These are phyloP conservation scores for Parasarocladium wereldwijsianum DNA, from an alignment of 2,329 filamentous ascomycete genomes.

Conservation along the genomic window DNA sequence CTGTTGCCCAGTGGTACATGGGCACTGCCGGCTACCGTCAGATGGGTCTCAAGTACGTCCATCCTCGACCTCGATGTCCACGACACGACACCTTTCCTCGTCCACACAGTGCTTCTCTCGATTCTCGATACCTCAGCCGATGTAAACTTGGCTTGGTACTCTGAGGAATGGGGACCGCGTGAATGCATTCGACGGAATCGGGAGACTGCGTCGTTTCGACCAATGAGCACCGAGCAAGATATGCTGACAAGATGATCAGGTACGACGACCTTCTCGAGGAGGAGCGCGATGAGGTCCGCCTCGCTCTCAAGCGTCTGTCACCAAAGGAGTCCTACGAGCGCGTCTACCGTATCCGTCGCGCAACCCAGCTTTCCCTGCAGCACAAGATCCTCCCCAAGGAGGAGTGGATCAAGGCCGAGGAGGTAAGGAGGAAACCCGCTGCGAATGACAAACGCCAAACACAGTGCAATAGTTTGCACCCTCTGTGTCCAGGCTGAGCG, in stretches of 20 bases:
- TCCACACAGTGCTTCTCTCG: too few relatives aligned
- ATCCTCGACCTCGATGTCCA: neutral
- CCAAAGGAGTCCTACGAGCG: constrained; percentile 91
- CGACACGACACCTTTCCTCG: neutral
- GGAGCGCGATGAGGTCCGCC: constrained; percentile 75
- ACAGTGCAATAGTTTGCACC: neutral
- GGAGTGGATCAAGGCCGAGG: constrained; percentile 43
- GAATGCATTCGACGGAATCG: neutral
- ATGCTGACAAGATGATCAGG: constrained; percentile 34
- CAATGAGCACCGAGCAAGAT: too few relatives aligned
- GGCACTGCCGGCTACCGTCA: constrained; percentile 85
- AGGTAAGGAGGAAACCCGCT: constrained; percentile 18
- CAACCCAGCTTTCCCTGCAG: constrained; percentile 59
- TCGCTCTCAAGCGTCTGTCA: constrained; percentile 79
- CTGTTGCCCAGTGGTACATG: constrained; percentile 76
- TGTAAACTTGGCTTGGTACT: too few relatives aligned
- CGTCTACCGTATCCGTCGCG: constrained; percentile 90
- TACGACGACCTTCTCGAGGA: constrained; percentile 91
- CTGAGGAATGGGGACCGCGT: too few relatives aligned
- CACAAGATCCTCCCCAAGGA: constrained; percentile 51
- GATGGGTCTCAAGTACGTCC: constrained; percentile 68
- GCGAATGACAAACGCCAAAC: neutral
- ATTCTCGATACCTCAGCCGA: too few relatives aligned
- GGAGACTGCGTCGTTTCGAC: constrained; percentile 6
- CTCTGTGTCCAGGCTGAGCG: neutral